Evolutionary conservation across 192 early-diverging fungal species (phyloP).

Genomic region (Coemansia sp.): DNA sequence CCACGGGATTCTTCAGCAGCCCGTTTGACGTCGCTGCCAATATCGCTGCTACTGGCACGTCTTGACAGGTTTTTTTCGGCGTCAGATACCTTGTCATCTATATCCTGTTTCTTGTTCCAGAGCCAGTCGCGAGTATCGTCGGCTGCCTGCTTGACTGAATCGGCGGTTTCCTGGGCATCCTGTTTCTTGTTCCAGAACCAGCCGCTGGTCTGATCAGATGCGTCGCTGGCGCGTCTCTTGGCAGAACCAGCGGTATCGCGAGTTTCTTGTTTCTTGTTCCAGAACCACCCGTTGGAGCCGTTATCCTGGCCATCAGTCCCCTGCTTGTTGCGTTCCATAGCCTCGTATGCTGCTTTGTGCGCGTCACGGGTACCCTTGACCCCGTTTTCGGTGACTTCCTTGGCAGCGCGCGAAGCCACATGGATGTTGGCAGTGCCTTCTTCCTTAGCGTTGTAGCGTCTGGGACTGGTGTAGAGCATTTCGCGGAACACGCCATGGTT

Average conservation of each 20-base stretch:
- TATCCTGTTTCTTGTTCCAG: slow-evolving; percentile 28
- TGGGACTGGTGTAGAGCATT: not conserved
- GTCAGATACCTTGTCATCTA: slow-evolving; percentile 5
- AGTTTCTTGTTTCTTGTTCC: no score
- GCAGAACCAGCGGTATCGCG: no score
- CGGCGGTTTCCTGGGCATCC: slow-evolving; percentile 7
- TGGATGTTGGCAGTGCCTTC: not conserved
- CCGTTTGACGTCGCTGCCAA: not conserved
- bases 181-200: slow-evolving; percentile 31
- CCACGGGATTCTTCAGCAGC: not conserved
- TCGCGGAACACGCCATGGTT: not conserved
- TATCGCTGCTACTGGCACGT: no score
- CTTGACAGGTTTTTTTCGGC: not conserved
- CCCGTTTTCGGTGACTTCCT: slow-evolving; percentile 7
- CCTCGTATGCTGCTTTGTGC: not conserved
- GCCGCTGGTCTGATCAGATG: not conserved
- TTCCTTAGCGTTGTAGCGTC: not conserved
- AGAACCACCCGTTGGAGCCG: not conserved
- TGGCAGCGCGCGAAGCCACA: slow-evolving; percentile 12
- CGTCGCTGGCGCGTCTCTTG: not conserved
- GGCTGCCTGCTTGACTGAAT: slow-evolving; percentile 11
- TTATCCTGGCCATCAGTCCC: not conserved
- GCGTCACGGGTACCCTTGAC: not conserved
- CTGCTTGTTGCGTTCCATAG: slow-evolving; percentile 4
- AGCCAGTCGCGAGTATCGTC: slow-evolving; percentile 20